These are phyloP conservation scores for Mycosarcoma maydis DNA, from an alignment of 1,284 basidiomycete species.

Conservation along the genomic window DNA sequence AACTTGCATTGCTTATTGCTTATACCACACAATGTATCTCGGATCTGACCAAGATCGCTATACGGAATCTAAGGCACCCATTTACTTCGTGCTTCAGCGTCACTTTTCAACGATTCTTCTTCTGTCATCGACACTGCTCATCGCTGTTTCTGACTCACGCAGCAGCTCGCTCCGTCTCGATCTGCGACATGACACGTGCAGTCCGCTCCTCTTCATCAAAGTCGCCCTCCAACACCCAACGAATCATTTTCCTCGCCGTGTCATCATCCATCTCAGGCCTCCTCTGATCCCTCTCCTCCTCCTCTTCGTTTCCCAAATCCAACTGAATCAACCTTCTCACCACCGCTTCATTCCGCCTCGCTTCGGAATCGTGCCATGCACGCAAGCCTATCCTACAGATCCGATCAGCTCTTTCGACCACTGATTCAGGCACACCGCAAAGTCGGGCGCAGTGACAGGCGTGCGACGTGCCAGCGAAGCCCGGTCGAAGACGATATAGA, in stretches of 20 bases:
- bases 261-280: constrained; percentile 12
- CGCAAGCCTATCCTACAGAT: constrained; percentile 17
- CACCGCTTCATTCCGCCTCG: constrained; percentile 20
- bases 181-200: background rate
- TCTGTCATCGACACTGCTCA: background rate
- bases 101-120: background rate
- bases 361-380: constrained; percentile 26
- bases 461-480: constrained; percentile 33
- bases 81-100: too few species aligned
- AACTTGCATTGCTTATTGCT: too few species aligned
- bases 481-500: constrained; percentile 37
- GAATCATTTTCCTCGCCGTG: constrained; percentile 8
- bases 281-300: constrained; percentile 1
- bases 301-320: constrained; percentile 8
- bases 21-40: background rate
- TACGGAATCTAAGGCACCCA: background rate
- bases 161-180: background rate
- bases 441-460: constrained; percentile 42
- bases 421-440: constrained; percentile 38
- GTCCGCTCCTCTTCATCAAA: background rate
- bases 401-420: constrained; percentile 30
- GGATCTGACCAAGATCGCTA: background rate
- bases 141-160: too few species aligned
- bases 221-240: constrained; percentile 22
- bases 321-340: constrained; percentile 30